These are phyloP conservation scores for Blakeslea trispora DNA, from an alignment of 371 early-diverging fungal genomes.

Conservation along the genomic window DNA sequence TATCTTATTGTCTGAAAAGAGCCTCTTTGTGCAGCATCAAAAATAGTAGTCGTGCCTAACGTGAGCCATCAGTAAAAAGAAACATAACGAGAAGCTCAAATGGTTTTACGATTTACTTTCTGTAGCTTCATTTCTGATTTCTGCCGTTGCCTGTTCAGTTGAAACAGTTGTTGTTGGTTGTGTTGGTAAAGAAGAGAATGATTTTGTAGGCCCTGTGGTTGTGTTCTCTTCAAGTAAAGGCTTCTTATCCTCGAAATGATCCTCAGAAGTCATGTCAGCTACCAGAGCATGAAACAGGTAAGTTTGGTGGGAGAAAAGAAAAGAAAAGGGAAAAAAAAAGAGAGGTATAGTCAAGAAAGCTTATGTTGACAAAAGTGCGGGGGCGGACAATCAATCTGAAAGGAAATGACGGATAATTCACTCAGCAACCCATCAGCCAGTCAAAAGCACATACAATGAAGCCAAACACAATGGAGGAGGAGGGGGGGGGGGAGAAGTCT, in stretches of 20 bases:
- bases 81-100: not conserved
- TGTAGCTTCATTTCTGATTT: slow-evolving; percentile 1
- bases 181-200: slow-evolving; percentile 2
- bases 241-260: slow-evolving; percentile 12
- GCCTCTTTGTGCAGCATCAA: slow-evolving; percentile 72
- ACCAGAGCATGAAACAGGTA: not conserved
- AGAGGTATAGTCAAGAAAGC: too few relatives aligned
- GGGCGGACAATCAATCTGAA: too few relatives aligned
- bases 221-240: slow-evolving; percentile 8
- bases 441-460: too few relatives aligned
- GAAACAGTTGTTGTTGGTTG: slow-evolving; percentile 9
- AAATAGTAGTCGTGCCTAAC: slow-evolving; percentile 39
- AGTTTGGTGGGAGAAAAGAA: not conserved
- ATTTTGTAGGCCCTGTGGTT: not conserved
- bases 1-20: slow-evolving; percentile 55
- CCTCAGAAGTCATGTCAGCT: slow-evolving; percentile 5
- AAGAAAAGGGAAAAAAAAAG: slow-evolving; percentile 1
- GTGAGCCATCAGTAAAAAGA: too few relatives aligned
- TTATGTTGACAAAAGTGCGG: too few relatives aligned
- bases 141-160: slow-evolving; percentile 14
- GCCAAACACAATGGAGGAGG: too few relatives aligned
- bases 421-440: too few relatives aligned
- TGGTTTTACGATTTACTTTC: not conserved
- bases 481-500: too few relatives aligned
- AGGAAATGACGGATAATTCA: too few relatives aligned